Evolutionary conservation across 805 yeast species (phyloP).

Genomic region (Candida oleophila): DNA sequence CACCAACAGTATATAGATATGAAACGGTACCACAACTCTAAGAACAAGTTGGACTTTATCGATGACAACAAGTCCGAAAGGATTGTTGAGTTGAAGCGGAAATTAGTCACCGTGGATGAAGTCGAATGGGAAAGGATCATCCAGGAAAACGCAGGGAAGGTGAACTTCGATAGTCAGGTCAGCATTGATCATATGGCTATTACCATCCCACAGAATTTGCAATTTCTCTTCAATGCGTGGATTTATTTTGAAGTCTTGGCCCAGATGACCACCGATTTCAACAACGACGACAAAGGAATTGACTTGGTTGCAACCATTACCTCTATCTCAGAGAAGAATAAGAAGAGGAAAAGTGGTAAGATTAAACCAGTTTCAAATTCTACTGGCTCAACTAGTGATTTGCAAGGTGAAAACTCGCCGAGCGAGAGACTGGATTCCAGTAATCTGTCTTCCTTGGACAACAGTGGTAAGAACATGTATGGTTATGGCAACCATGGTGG

Average conservation of each 20-base stretch:
- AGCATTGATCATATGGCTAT: constrained; percentile 3
- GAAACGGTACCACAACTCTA: neutral
- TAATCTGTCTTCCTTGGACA: constrained; percentile 19
- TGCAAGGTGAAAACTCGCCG: constrained; percentile 10
- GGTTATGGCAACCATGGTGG: constrained; percentile 2
- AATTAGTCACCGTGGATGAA: constrained; percentile 30
- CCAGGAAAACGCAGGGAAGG: constrained; percentile 6
- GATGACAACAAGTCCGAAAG: neutral
- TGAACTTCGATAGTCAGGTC: constrained; percentile 2
- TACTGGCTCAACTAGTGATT: constrained; percentile 1
- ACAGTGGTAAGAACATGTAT: constrained; percentile 6
- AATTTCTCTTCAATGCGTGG: constrained; percentile 62
- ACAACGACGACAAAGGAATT: constrained; percentile 43
- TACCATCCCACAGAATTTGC: constrained; percentile 42
- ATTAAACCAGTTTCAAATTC: constrained; percentile 6
- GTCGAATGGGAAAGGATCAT: constrained; percentile 33
- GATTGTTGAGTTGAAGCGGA: constrained; percentile 14
- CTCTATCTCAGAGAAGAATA: constrained; percentile 23
- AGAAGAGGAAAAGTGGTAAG: constrained; percentile 10
- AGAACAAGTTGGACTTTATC: neutral
- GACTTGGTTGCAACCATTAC: constrained; percentile 43
- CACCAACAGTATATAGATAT: constrained; percentile 14
- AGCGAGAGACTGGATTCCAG: constrained; percentile 22
- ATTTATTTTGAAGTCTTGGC: constrained; percentile 67
- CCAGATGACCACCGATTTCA: constrained; percentile 56